A percentile compares a stretch with the other conserved stretches of the same genome.
Conservation (phyloP, 306 rosid species). For the Citrullus colocynthis region DNA sequence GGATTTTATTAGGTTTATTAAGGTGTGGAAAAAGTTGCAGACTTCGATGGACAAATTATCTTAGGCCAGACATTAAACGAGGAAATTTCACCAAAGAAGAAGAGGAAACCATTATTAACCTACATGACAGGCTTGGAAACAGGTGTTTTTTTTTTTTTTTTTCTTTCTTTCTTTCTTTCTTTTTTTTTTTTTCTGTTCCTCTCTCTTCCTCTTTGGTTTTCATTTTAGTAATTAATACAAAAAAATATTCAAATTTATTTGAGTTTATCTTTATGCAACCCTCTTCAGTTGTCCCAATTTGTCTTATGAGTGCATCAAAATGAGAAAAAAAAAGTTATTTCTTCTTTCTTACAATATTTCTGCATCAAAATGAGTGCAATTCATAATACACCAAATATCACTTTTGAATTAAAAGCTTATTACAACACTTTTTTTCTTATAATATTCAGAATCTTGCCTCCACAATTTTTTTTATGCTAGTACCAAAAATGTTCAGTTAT, state of each 20-base stretch:
- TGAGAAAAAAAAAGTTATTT: too few species aligned
- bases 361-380: too few species aligned
- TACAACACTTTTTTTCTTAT: too few species aligned
- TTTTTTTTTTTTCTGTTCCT: neutral
- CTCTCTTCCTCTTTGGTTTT: too few species aligned
- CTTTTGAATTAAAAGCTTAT: too few species aligned
- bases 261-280: too few species aligned
- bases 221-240: neutral
- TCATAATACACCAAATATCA: too few species aligned
- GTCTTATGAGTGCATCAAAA: too few species aligned
- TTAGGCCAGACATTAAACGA: constrained; percentile 83
- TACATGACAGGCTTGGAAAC: constrained; percentile 67
- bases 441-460: neutral
- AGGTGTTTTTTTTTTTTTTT: constrained; percentile 22
- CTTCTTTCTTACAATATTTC: too few species aligned
- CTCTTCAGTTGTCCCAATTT: too few species aligned
- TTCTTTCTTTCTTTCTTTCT: neutral
- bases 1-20: constrained; percentile 30
- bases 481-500: neutral
- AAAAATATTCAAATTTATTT: too few species aligned
- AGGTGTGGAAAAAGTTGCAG: constrained; percentile 96
- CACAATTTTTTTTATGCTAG: neutral
- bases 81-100: constrained; percentile 72
- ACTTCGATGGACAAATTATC: constrained; percentile 67
- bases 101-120: constrained; percentile 52